Conservation (phyloP, 257 asterid species). For the Nicotiana sylvestris region DNA sequence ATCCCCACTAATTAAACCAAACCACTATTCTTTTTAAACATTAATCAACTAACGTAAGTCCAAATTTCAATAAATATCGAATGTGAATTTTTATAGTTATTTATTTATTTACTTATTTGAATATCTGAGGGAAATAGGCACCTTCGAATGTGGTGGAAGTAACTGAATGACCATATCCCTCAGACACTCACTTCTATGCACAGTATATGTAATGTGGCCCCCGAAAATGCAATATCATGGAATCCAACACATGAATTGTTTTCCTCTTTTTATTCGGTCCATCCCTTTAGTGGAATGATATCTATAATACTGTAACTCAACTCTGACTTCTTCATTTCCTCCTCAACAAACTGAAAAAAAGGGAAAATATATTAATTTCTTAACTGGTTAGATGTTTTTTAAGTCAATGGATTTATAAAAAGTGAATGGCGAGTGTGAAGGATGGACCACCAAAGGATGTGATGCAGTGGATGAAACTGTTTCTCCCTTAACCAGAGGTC, state of each 20-base stretch:
- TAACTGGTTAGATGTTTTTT: background rate
- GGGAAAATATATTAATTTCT: background rate
- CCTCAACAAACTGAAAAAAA: background rate
- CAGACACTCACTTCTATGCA: background rate
- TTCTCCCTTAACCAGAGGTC: too few relatives aligned
- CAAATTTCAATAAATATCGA: too few relatives aligned
- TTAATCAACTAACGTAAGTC: too few relatives aligned
- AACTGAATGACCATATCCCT: background rate
- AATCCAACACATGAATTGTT: background rate
- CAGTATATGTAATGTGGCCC: background rate
- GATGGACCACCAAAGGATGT: too few relatives aligned
- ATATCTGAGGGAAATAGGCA: background rate
- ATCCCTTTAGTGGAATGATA: background rate
- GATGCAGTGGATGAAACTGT: too few relatives aligned
- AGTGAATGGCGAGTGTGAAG: conserved; percentile 3
- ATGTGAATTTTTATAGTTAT: too few relatives aligned
- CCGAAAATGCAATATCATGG: background rate
- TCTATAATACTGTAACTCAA: background rate
- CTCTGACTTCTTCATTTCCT: background rate
- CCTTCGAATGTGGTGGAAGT: background rate
- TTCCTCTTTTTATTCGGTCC: background rate
- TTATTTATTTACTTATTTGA: too few relatives aligned
- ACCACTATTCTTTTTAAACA: too few relatives aligned
- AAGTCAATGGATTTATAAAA: background rate
- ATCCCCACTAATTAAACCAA: too few relatives aligned